Evolutionary conservation across 2,329 filamentous ascomycete genomes (phyloP).

Genomic region (Cercospora sojina): DNA sequence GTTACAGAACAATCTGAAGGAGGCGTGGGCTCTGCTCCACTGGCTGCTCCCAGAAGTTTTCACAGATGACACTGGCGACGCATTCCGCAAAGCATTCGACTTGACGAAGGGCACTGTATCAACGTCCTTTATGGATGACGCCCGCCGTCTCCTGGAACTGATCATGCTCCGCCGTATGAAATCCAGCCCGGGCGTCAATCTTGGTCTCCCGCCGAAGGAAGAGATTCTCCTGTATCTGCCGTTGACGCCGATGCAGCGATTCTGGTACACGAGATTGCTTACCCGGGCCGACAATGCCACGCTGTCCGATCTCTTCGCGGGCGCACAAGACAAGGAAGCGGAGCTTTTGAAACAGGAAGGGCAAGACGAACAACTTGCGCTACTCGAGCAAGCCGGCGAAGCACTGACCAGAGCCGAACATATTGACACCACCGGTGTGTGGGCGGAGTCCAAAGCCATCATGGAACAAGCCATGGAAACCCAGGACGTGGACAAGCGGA

Average conservation of each 20-base stretch:
- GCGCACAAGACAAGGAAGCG: constrained; percentile 48
- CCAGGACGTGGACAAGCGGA: constrained; percentile 27
- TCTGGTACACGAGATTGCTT: constrained; percentile 59
- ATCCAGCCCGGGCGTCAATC: constrained; percentile 53
- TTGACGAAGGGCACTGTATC: constrained; percentile 56
- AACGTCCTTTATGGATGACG: constrained; percentile 53
- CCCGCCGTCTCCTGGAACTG: constrained; percentile 54
- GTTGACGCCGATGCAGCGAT: constrained; percentile 57
- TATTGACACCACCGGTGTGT: constrained; percentile 38
- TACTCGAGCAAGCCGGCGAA: constrained; percentile 35
- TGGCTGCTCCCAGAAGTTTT: constrained; percentile 62
- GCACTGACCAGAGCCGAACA: constrained; percentile 32
- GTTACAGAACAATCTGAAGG: constrained; percentile 58
- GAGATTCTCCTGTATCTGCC: constrained; percentile 59
- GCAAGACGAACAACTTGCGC: constrained; percentile 35
- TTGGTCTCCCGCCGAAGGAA: constrained; percentile 57
- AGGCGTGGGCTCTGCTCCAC: constrained; percentile 58
- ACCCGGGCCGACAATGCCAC: constrained; percentile 54
- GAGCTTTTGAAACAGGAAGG: constrained; percentile 39
- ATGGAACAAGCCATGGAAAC: constrained; percentile 43
- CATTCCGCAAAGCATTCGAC: constrained; percentile 59
- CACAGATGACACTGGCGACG: constrained; percentile 48
- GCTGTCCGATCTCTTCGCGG: constrained; percentile 54
- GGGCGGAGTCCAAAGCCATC: constrained; percentile 50
- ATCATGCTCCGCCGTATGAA: constrained; percentile 63